A percentile compares a stretch with the other conserved stretches of the same genome.
Evolutionary conservation across 805 yeast species (phyloP).

Genomic region (Kazachstania viticola): DNA sequence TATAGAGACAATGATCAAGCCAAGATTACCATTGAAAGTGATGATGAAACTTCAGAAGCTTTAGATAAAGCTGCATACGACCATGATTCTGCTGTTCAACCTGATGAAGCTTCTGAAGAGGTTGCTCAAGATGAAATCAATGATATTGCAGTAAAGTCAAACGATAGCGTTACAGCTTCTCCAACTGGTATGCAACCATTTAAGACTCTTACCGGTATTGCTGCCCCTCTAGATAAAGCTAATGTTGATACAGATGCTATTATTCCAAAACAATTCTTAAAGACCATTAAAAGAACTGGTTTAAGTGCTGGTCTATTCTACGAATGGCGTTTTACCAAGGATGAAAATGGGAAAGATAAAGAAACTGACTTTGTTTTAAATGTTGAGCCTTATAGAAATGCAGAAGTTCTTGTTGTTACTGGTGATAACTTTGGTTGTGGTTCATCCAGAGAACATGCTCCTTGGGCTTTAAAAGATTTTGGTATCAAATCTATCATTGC

Average conservation of each 20-base stretch:
- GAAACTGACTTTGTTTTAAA: conserved; percentile 88
- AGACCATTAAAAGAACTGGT: conserved; percentile 96
- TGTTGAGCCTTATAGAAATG: conserved; percentile 66
- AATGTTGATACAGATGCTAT: conserved; percentile 98
- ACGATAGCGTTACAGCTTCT: conserved; percentile 26
- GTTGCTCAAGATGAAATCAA: conserved; percentile 42
- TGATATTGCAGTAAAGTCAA: conserved; percentile 39
- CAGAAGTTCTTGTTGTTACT: conserved; percentile 78
- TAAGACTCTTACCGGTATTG: conserved; percentile 63
- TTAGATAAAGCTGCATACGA: conserved; percentile 60
- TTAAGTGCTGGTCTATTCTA: conserved; percentile 79
- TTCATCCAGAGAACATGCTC: conserved; percentile 98
- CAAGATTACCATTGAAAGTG: conserved; percentile 34
- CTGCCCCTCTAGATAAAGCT: conserved; percentile 91
- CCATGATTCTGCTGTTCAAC: conserved; percentile 51
- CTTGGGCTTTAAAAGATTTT: conserved; percentile 97
- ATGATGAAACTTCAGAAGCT: conserved; percentile 26
- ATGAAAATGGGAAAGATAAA: conserved; percentile 55
- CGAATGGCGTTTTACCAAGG: conserved; percentile 72
- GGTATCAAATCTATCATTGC: conserved; percentile 95
- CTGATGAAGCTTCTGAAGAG: conserved; percentile 36
- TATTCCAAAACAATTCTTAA: conserved; percentile 95
- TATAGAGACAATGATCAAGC: conserved; percentile 52
- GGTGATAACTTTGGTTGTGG: conserved; percentile 99
- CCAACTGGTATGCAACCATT: conserved; percentile 63